phyloP scores from a whole-genome alignment of 306 rosid species.

The Dalbergia oliveri region DNA sequence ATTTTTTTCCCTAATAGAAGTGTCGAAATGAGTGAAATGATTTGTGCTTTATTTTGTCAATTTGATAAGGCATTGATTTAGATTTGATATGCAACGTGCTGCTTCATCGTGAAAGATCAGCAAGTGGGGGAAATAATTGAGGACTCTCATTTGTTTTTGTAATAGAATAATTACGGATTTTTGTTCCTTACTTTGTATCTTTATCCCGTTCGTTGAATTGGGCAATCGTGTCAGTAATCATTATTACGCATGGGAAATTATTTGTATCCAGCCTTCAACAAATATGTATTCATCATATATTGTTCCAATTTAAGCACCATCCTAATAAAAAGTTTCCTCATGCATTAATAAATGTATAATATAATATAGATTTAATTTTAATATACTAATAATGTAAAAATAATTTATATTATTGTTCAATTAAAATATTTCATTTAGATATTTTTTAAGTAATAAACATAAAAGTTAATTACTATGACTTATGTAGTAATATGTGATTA shows the following conservation, averaged over 20 bases:
- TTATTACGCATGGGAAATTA: background rate
- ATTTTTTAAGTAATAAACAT: no score
- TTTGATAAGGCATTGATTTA: slow-evolving; percentile 27
- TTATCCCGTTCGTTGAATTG: slow-evolving; percentile 5
- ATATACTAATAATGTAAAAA: no score
- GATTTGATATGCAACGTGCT: slow-evolving; percentile 40
- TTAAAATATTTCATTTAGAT: no score
- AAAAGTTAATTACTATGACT: no score
- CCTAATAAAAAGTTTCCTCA: no score
- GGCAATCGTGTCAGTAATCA: slow-evolving; percentile 13
- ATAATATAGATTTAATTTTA: no score
- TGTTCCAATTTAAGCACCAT: background rate
- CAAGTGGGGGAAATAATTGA: slow-evolving; percentile 44
- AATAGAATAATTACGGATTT: slow-evolving; percentile 9
- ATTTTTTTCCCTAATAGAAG: background rate
- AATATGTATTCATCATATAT: background rate
- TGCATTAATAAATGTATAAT: no score
- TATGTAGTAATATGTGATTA: no score
- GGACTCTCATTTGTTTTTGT: slow-evolving; percentile 6
- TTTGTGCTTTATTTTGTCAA: slow-evolving; percentile 5
- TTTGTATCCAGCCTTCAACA: background rate
- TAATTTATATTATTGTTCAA: no score
- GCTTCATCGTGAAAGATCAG: background rate
- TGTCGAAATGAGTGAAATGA: background rate
- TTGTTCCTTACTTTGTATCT: background rate